Base-by-base conservation (phyloP, 768 basidiomycete species). In the Gloeopeniophorella convolvens region DNA sequence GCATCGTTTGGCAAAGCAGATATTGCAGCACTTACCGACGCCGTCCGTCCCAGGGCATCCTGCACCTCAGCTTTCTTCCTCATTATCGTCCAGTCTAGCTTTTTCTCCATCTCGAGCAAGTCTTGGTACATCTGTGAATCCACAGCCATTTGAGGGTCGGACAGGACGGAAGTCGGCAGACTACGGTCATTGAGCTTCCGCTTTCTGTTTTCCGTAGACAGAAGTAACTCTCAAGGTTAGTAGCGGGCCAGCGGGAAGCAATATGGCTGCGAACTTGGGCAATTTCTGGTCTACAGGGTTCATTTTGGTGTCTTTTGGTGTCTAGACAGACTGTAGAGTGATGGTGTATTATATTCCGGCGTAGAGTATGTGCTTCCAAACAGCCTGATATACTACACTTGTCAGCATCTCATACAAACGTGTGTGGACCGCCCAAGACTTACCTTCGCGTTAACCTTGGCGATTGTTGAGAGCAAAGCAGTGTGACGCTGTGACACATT, bases 81-180 rank as follows among this genome's bases (percentile, higher is more conserved):
- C 63, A 81, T 82, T 74, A 94, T 85, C 3, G 91, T 94, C 94
- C 94, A 96, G 66, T 97, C 93, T 13, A 97, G 71, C 63, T 85
- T 89, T 50, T 87, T 78, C 64, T 96, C 93, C 81, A 89, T 89
- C 57, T 87, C 84, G 23, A 93, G 66, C 33, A 96, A 70, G 59
- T 89, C 83, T 52, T 83, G 80, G 66, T 95, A 96, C 78, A 94
- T 89, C 50, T 71, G 73, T 20, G 89, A 89, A 64, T 95, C 91
- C 59, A 79, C 76, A 1, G 84, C 78, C 61, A 89, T 89, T 42
- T 83, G 80, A 15, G 84, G 80, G 58, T 80, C 74, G 53, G 89
- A 82, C 4, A 83, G 73, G 30, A 93, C 74, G 44, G 78, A 79
- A 73, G 84, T 82, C 0, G 91, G 88, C 30, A 95, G 70, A 30